Base-by-base conservation (phyloP, 2,329 filamentous ascomycete genomes). In the Ophiostoma triangulosporum region DNA sequence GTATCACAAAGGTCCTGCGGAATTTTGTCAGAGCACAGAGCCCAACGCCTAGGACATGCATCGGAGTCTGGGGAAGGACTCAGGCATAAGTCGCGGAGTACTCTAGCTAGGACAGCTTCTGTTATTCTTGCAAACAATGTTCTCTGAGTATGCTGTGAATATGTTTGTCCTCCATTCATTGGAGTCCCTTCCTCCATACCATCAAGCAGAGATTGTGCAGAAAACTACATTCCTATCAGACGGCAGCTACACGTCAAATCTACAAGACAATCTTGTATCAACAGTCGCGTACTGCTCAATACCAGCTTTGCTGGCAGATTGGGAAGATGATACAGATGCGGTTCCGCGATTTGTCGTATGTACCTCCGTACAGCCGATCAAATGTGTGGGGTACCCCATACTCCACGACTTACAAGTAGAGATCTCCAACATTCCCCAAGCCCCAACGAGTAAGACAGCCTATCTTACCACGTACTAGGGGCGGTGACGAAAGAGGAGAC, bases 311-410 rank as follows among this genome's bases (percentile, higher is more conserved):
- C n/a, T n/a, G n/a, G n/a, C 36, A 50, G 46, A 50, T 50, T 29
- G 32, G 17, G 33, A 40, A 24, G 36, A 5, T 32, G n/a, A n/a
- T n/a, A n/a, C 46, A 50, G 52, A 50, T 54, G 52, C 52, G 52
- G 48, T 36, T 54, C 48, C 52, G 52, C 52, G 29, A 54, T 49
- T 35, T 50, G 15, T 48, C 14, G n/a, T 48, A 32, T 48, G 46
- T 17, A 45, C 15, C 52, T 54, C 46, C 46, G 46, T 43, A 33
- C 33, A 53, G 11, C 46, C 35, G 46, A 53, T 49, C 49, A 36
- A 43, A 43, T 14, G 35, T 38, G 24, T 43, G 38, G 38, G 38
- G 36, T 24, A 43, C 20, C 38, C 38, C 38, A 43, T 43, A 24
- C 36, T 40, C 36, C 36, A 40, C n/a, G 36, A 40, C 17, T 40